A percentile compares a stretch with the other conserved stretches of the same genome.
phyloP scores from a whole-genome alignment of 805 yeast genomes.

The Phaffomyces thermotolerans region DNA sequence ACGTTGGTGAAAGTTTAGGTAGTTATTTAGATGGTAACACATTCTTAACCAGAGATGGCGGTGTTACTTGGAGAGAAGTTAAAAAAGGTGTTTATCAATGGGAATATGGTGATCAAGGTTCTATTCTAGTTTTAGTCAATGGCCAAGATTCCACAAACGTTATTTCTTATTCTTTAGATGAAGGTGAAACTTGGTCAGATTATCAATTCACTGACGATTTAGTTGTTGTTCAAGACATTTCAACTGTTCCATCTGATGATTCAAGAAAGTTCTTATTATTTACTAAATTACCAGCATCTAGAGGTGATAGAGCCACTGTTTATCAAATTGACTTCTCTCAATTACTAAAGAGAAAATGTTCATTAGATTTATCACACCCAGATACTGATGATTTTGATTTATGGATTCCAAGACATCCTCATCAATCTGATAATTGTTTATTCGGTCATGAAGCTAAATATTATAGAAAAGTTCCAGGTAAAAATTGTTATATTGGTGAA shows the following conservation, averaged over 20 bases:
- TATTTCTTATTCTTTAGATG: conserved; percentile 64
- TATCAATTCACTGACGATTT: conserved; percentile 52
- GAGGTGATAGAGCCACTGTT: conserved; percentile 40
- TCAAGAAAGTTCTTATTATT: conserved; percentile 69
- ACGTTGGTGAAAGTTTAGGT: conserved; percentile 62
- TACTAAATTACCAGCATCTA: conserved; percentile 37
- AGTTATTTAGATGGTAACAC: conserved; percentile 52
- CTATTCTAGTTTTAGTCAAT: conserved; percentile 68
- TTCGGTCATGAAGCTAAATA: conserved; percentile 66
- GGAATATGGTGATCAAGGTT: conserved; percentile 96
- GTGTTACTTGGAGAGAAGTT: conserved; percentile 79
- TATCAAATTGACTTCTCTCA: conserved; percentile 52
- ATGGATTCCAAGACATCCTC: conserved; percentile 56
- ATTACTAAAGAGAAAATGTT: conserved; percentile 48
- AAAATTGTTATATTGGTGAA: conserved; percentile 59
- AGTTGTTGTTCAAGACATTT: conserved; percentile 59
- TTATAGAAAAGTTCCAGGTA: conserved; percentile 49
- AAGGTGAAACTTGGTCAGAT: conserved; percentile 71
- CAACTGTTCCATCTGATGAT: conserved; percentile 90
- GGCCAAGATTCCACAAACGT: conserved; percentile 50
- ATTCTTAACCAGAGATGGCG: conserved; percentile 84
- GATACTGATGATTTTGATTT: conserved; percentile 53
- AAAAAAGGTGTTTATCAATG: conserved; percentile 72
- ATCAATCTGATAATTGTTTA: conserved; percentile 44
- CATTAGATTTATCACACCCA: conserved; percentile 35